Percentiles rank a stretch among this genome's conserved stretches.
These are phyloP conservation scores for Stemphylium lycopersici DNA, from an alignment of 2,329 filamentous ascomycete species.

Conservation along the genomic window DNA sequence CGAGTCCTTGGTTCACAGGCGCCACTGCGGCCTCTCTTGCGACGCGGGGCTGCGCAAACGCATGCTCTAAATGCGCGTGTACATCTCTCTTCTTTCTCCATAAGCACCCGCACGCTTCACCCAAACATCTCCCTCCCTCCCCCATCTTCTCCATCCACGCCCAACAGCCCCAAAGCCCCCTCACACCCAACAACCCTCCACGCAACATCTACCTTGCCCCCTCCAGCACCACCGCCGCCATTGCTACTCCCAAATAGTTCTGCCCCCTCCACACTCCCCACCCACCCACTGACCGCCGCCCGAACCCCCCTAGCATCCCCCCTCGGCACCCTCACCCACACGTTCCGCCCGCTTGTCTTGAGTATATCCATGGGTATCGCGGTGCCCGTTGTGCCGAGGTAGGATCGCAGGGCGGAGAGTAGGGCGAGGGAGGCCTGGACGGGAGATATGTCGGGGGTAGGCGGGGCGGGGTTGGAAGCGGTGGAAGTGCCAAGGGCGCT, in stretches of 20 bases:
- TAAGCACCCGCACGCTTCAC: too few relatives aligned
- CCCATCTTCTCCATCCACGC: not conserved
- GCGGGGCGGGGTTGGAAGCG: not conserved
- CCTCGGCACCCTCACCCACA: constrained; percentile 35
- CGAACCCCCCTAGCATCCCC: constrained; percentile 32
- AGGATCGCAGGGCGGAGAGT: constrained; percentile 67
- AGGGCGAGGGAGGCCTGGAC: constrained; percentile 69
- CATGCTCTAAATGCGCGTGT: too few relatives aligned
- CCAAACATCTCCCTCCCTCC: constrained; percentile 1
- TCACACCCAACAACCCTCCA: constrained; percentile 37
- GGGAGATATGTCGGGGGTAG: constrained; percentile 53
- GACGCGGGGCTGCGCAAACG: too few relatives aligned
- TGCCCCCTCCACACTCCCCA: constrained; percentile 30
- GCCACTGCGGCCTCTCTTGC: too few relatives aligned
- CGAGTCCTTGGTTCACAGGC: too few relatives aligned
- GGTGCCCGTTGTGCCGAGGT: constrained; percentile 71
- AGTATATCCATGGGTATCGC: constrained; percentile 75
- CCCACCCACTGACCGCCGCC: constrained; percentile 35
- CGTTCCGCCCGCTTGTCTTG: constrained; percentile 45
- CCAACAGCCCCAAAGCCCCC: constrained; percentile 10
- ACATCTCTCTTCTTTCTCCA: too few relatives aligned
- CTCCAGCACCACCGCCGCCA: too few relatives aligned
- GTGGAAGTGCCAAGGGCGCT: constrained; percentile 1
- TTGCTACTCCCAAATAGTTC: constrained; percentile 11
- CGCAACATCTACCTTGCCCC: constrained; percentile 27